phyloP scores from a whole-genome alignment of 116 monocot species.

The Dioscorea cayenensis region DNA sequence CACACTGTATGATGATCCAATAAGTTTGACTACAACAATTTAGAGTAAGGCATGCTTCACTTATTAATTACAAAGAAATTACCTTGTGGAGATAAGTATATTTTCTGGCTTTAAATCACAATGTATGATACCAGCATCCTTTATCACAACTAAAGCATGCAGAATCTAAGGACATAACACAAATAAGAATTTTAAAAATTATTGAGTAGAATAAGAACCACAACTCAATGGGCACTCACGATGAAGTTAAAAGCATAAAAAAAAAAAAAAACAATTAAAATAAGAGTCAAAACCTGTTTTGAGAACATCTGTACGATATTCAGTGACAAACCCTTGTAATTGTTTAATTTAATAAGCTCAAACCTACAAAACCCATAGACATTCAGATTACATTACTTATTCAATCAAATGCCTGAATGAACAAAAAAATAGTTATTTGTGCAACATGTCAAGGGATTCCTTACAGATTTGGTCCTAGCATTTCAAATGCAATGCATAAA shows the following conservation, averaged over 20 bases:
- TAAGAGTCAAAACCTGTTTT: slow-evolving; percentile 48
- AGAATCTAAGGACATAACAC: slow-evolving; percentile 51
- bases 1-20: slow-evolving; percentile 27
- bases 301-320: slow-evolving; percentile 75
- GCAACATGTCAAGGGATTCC: background rate
- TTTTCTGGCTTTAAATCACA: slow-evolving; percentile 99
- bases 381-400: background rate
- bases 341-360: slow-evolving; percentile 77
- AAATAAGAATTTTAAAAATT: background rate
- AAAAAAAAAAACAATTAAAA: too few species aligned
- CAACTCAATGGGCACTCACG: background rate
- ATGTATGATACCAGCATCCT: slow-evolving; percentile 95
- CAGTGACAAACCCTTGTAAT: slow-evolving; percentile 72
- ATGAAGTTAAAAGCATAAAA: background rate
- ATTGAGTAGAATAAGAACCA: background rate
- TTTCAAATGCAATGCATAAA: slow-evolving; percentile 94
- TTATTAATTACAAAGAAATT: slow-evolving; percentile 5
- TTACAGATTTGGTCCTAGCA: slow-evolving; percentile 95
- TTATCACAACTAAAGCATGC: slow-evolving; percentile 79
- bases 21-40: background rate
- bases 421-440: background rate
- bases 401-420: background rate
- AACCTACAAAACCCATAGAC: slow-evolving; percentile 37
- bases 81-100: slow-evolving; percentile 81
- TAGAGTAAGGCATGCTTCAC: background rate